Evolutionary conservation across 2,329 filamentous ascomycete species (phyloP), one percentile per base, ranked within the genome.

Genomic region (Colletotrichum lindemuthianum): DNA sequence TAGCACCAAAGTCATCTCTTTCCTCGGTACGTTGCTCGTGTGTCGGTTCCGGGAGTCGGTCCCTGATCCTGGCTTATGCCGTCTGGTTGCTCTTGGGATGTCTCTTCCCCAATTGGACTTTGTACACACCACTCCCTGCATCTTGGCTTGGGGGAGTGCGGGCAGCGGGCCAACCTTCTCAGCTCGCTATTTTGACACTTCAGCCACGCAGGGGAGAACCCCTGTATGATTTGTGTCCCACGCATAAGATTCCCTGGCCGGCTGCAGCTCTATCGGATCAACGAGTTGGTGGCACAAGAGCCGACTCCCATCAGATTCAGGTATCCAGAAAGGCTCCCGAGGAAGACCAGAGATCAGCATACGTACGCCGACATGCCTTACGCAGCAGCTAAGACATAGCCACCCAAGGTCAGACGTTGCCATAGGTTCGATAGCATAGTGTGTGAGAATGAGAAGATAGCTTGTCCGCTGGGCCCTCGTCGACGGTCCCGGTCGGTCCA

Each of bases 401-500:
- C 61, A 65, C 61, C 24, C n/a, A 47, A 50, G 45, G 34, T 34
- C 32, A 60, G 51, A 53, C 47, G 51, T 32, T 60, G 50, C 39
- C 33, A 59, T 60, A 36, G 44, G 61, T 57, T 56, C 32, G 36
- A 57, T 65, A 34, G 44, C 34, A 60, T 39, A 33, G 24, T 44
- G 52, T 49, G 54, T n/a, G 54, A 43, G 40, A 51, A 24, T 52
- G 55, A 16, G 37, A 49, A 41, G 52, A 49, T 36, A 45, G 24
- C 24, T 24, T 24, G 24, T 24, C 24, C 24, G 24, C 24, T 47
- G 48, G 60, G 49, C 56, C 56, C 56, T 43, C 32, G 57, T 64
- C 51, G 57, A 60, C 60, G 56, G 61, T 55, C 57, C 51, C 61
- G 57, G 57, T 65, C 61, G 61, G 57, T 56, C 37, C 50, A 65